A percentile compares a stretch with the other conserved stretches of the same genome.
These are phyloP conservation scores for Achaetomium macrosporum DNA, from an alignment of 2,329 filamentous ascomycete genomes.

Conservation along the genomic window DNA sequence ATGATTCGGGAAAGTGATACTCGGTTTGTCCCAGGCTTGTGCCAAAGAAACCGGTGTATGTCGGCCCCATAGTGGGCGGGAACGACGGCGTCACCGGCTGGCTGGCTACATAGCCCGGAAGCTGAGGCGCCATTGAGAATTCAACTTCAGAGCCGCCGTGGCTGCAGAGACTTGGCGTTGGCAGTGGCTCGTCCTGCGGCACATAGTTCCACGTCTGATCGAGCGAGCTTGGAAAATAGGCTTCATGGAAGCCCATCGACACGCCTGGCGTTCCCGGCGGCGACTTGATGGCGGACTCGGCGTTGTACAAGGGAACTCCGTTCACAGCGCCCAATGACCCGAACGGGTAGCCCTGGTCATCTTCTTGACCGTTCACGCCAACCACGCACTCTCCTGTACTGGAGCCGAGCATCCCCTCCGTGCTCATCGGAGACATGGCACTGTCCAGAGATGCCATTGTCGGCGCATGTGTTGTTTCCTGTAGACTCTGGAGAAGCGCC, in stretches of 20 bases:
- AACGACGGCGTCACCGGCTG: constrained; percentile 46
- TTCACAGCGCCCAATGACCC: constrained; percentile 18
- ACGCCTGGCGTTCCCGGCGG: constrained; percentile 49
- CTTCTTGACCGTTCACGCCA: constrained; percentile 35
- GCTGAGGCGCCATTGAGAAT: constrained; percentile 33
- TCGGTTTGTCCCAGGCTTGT: constrained; percentile 36
- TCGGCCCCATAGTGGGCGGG: constrained; percentile 37
- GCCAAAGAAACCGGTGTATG: constrained; percentile 32
- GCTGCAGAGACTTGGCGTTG: constrained; percentile 41
- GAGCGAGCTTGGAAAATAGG: constrained; percentile 34
- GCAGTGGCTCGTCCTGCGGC: constrained; percentile 42
- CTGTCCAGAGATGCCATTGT: constrained; percentile 33
- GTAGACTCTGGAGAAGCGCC: constrained; percentile 35
- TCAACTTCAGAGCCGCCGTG: constrained; percentile 43
- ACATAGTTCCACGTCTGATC: constrained; percentile 31
- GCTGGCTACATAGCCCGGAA: constrained; percentile 45
- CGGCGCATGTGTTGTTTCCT: constrained; percentile 38
- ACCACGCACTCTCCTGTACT: constrained; percentile 36
- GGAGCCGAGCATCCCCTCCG: constrained; percentile 21
- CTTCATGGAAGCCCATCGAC: constrained; percentile 36
- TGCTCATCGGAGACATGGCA: constrained; percentile 41
- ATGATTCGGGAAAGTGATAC: constrained; percentile 47
- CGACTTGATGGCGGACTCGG: constrained; percentile 43
- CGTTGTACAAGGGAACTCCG: constrained; percentile 25
- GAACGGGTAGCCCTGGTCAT: constrained; percentile 29